phyloP scores from a whole-genome alignment of 2,329 filamentous ascomycete species.

The Apiospora kogelbergensis region DNA sequence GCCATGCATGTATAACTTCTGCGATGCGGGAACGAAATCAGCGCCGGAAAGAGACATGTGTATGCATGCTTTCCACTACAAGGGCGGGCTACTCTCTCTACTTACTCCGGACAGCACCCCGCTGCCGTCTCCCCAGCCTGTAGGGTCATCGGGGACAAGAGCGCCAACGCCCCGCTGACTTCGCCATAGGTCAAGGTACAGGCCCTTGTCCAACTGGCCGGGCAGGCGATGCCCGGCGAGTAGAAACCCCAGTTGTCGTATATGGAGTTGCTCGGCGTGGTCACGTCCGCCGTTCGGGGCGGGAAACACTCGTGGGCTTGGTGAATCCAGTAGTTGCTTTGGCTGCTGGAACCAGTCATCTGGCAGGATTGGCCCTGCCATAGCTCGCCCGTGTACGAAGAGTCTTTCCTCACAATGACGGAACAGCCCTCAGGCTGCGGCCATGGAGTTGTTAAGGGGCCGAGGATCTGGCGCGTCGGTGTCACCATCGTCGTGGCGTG shows the following conservation, averaged over 20 bases:
- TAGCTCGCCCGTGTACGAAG: conserved; percentile 14
- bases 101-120: conserved; percentile 13
- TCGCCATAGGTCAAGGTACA: conserved; percentile 14
- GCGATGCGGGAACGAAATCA: background rate
- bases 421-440: conserved; percentile 20
- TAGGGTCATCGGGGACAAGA: conserved; percentile 9
- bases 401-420: conserved; percentile 18
- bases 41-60: too few relatives aligned
- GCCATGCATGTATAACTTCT: background rate
- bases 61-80: too few relatives aligned
- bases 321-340: background rate
- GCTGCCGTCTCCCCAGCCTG: conserved; percentile 14
- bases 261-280: conserved; percentile 17
- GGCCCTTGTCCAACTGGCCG: conserved; percentile 20
- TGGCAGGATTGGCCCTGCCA: conserved; percentile 23
- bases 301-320: conserved; percentile 23
- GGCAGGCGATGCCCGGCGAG: conserved; percentile 21
- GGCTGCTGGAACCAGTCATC: conserved; percentile 9
- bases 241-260: conserved; percentile 20
- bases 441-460: conserved; percentile 22
- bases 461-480: conserved; percentile 15
- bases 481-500: conserved; percentile 24
- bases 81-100: background rate
- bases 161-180: conserved; percentile 10
- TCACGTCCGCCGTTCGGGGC: conserved; percentile 15